Base-by-base conservation (phyloP, 768 basidiomycete genomes). In the Hysterangium stoloniferum region DNA sequence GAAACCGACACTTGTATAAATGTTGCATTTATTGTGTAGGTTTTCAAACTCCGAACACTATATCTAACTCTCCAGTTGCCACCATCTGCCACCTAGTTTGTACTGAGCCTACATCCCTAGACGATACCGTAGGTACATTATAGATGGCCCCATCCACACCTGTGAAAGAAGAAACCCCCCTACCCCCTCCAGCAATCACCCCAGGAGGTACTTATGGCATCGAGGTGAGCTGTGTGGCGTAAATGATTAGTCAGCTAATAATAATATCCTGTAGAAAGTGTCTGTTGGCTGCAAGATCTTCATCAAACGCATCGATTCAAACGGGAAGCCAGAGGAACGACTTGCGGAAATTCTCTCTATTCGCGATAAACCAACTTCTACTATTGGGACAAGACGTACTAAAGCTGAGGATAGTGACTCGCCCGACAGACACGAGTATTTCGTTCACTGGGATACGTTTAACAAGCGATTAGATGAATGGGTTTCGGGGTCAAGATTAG, bases 401-500 rank as follows among this genome's bases (percentile, higher is more conserved):
- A 66, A 69, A 42, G 52, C 61, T 13, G 62, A 69, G 12, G 70
- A 71, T 34, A 60, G 66, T 32, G 57, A 61, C 44, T 76, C 79
- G 7, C 84, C 84, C 60, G 89, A 92, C 64, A 82, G 86, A 59
- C 78, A 80, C 65, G 94, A 98, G 66, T 98, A 82, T 72, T 99
- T 98, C 62, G 91, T 98, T 17, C 96, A 99, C 62, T 99, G 95
- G 84, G 92, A 97, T 59, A 82, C 90, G 57, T 98, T 97, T 77
- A 99, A 99, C 74, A 99, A 99, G 66, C 93, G 96, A 55, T 74
- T 98, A 34, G 96, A 99, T 63, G 96, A 96, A 48, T 99, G 96
- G 96, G 85, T 99, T 20, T 70, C 86, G 12, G 90, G 88, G 13
- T 84, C 87, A 1, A 80, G 95, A 34, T 77, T 99, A 51, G 77